Percentiles rank a stretch among this genome's conserved stretches.
Conservation (phyloP, 2,329 filamentous ascomycete species). For the Pseudogymnoascus sp. region DNA sequence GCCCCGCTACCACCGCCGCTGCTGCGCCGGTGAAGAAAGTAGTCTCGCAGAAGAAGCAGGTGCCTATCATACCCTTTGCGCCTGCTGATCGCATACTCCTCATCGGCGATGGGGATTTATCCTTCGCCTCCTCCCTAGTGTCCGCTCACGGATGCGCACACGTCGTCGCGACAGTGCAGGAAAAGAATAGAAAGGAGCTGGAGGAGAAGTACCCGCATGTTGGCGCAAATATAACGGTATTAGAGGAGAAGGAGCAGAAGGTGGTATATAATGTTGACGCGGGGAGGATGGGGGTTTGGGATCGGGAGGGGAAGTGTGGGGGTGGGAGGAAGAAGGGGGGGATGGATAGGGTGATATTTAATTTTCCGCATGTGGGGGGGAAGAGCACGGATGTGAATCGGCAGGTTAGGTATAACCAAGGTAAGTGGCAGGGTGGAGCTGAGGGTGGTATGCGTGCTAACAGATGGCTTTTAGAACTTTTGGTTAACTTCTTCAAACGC, state of each 20-base stretch:
- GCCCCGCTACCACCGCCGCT: neutral
- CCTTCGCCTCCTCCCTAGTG: slow-evolving; percentile 62
- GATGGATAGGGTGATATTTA: slow-evolving; percentile 82
- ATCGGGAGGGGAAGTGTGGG: slow-evolving; percentile 16
- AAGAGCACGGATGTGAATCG: slow-evolving; percentile 88
- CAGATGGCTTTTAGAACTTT: slow-evolving; percentile 40
- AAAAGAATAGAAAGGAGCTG: slow-evolving; percentile 49
- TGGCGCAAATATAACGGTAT: slow-evolving; percentile 45
- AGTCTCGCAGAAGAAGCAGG: slow-evolving; percentile 10
- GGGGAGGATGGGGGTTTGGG: slow-evolving; percentile 47
- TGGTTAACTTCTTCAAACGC: slow-evolving; percentile 58
- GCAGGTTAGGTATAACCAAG: slow-evolving; percentile 85
- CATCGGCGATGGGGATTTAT: slow-evolving; percentile 73
- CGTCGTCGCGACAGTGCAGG: slow-evolving; percentile 62
- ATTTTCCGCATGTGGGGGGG: slow-evolving; percentile 94
- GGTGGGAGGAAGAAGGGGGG: slow-evolving; percentile 34
- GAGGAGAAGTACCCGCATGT: slow-evolving; percentile 67
- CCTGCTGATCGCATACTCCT: slow-evolving; percentile 62
- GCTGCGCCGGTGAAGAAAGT: slow-evolving; percentile 11
- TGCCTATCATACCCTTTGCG: slow-evolving; percentile 58
- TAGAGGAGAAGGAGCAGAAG: slow-evolving; percentile 38
- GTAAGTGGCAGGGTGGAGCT: slow-evolving; percentile 15
- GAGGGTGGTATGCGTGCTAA: neutral
- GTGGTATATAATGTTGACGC: slow-evolving; percentile 55
- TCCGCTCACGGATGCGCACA: slow-evolving; percentile 56